Base-by-base conservation (phyloP, 2,329 filamentous ascomycete species). In the Cladorrhinum sp. region DNA sequence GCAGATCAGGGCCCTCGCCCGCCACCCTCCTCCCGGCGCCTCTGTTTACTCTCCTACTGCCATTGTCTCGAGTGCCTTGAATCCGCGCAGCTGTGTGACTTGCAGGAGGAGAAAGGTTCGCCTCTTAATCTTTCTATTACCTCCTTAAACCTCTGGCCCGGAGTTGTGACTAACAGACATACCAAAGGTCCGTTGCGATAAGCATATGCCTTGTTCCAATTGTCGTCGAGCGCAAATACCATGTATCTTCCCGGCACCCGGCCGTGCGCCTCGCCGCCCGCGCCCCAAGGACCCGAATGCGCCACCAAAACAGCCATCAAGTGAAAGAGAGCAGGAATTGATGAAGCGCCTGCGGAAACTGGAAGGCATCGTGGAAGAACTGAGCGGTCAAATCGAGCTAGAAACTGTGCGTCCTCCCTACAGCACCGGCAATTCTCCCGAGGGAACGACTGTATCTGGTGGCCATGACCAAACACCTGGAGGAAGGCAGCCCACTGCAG, bases 161-260 rank as follows among this genome's bases (percentile, higher is more conserved):
- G n/a, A 8, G 16, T 8, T 36, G 9, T 23, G 41, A n/a, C 41
- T 41, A 6, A 27, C 57, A 52, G 48, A 55, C 48, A 45, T 24
- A 13, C 12, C 3, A 89, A 90, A n/a, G 73, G 89, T 92, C 58
- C 88, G 88, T 69, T 92, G 89, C 79, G 88, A 92, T 77, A 92
- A 92, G 77, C 81, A 84, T 68, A 85, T 90, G 78, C 87, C 89
- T 16, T 92, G 89, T 73, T 85, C 85, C 67, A 92, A 92, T 72
- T 92, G 89, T 72, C 83, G 83, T 48, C 84, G 87, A 65, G 87
- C 87, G 45, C 78, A 86, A 67, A 89, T 89, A 60, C 83, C 88
- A 66, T 92, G 89, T 72, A 77, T 91, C 53, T 92, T 90, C 70
- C 89, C 89, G 1, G 86, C 88, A 2, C 89, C 89, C 0, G 89